Conservation (phyloP, 108 stramenopile genomes). For the Ochromonas danica region DNA sequence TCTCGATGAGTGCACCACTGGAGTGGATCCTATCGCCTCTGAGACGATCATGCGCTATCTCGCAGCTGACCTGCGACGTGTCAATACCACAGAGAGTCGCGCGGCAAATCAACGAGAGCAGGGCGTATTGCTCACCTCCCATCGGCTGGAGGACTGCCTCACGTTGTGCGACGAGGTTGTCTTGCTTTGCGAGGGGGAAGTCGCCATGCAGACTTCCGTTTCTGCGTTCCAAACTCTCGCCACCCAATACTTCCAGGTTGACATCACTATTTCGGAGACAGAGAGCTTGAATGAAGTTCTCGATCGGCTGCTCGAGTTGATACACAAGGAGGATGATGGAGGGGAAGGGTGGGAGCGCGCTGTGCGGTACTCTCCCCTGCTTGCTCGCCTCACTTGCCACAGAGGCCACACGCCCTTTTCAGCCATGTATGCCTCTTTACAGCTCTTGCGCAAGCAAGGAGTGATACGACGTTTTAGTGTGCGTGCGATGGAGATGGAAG, state of each 20-base stretch:
- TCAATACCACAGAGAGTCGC: neutral
- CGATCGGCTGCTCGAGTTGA: too few species aligned
- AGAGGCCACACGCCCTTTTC: too few species aligned
- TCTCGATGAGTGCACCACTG: slow-evolving; percentile 26
- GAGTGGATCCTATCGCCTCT: slow-evolving; percentile 22
- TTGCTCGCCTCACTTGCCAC: too few species aligned
- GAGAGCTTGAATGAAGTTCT: too few species aligned
- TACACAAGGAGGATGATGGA: too few species aligned
- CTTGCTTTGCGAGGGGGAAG: neutral
- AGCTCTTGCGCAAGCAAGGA: too few species aligned
- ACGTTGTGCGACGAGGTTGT: neutral
- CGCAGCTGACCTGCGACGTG: neutral
- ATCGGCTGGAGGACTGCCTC: slow-evolving; percentile 23
- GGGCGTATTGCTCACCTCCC: slow-evolving; percentile 11
- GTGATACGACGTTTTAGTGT: neutral
- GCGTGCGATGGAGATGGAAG: slow-evolving; percentile 8
- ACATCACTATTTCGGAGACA: neutral
- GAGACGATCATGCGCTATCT: slow-evolving; percentile 3
- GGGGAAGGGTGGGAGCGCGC: too few species aligned
- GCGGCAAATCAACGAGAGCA: neutral
- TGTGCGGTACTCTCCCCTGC: too few species aligned
- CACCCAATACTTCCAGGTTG: neutral
- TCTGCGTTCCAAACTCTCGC: neutral
- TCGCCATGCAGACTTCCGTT: neutral
- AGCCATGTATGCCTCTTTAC: too few species aligned